Conservation (phyloP, 768 basidiomycete genomes). For the Pisolithus tinctorius region DNA sequence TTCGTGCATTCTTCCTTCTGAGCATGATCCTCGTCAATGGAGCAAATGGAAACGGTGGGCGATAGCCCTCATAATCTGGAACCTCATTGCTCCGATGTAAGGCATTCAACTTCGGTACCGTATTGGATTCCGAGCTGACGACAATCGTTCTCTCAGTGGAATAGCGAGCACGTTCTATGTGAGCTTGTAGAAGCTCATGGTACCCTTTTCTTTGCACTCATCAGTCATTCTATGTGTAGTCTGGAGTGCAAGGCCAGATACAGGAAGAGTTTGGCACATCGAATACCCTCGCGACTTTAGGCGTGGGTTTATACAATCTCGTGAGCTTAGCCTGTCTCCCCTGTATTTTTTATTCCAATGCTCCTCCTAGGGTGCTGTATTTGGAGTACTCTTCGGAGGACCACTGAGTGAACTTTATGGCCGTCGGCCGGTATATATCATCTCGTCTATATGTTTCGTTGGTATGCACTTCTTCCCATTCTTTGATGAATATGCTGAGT, state of each 20-base stretch:
- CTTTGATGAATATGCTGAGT: too few species aligned
- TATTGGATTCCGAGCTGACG: too few species aligned
- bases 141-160: background rate
- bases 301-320: background rate
- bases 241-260: background rate
- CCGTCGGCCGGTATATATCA: too few species aligned
- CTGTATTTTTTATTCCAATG: too few species aligned
- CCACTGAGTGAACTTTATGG: too few species aligned
- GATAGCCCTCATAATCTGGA: conserved; percentile 23
- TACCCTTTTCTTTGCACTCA: background rate
- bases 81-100: background rate
- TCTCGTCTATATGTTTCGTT: too few species aligned
- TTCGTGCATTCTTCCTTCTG: conserved; percentile 10
- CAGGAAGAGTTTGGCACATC: background rate
- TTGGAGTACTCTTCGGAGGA: too few species aligned
- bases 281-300: background rate
- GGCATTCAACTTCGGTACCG: too few species aligned
- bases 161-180: background rate
- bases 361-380: too few species aligned
- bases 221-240: background rate
- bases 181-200: background rate
- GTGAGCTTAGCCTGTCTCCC: background rate
- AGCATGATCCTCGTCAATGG: conserved; percentile 23
- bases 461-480: too few species aligned
- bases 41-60: conserved; percentile 22